Conservation (phyloP, 179 eudicot species). For the Silene vulgaris region DNA sequence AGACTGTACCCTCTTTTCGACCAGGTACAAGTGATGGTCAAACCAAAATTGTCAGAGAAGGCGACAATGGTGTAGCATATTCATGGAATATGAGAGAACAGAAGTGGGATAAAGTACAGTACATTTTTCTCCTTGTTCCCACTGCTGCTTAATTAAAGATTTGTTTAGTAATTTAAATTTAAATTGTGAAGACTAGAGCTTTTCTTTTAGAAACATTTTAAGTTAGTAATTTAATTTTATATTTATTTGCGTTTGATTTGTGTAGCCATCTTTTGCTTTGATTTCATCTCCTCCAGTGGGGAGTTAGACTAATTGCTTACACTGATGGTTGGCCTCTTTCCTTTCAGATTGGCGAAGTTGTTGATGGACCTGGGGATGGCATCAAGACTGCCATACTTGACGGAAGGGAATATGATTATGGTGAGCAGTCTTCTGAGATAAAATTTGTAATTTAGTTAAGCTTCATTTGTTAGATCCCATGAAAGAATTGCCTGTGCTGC, state of each 20-base stretch:
- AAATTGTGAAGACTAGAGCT: neutral
- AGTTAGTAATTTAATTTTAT: neutral
- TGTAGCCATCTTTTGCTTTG: conserved; percentile 2
- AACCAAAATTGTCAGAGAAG: conserved; percentile 89
- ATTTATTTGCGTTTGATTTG: neutral
- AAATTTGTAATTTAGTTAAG: conserved; percentile 5
- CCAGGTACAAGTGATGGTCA: conserved; percentile 92
- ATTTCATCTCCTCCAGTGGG: neutral
- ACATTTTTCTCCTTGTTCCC: neutral
- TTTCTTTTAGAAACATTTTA: neutral
- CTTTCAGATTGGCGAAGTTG: conserved; percentile 88
- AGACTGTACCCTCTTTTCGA: neutral
- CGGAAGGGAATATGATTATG: conserved; percentile 79
- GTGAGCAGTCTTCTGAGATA: conserved; percentile 36
- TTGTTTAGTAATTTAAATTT: neutral
- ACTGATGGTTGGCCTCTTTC: neutral
- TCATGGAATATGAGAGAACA: conserved; percentile 81
- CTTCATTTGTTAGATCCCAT: neutral
- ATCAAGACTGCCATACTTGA: conserved; percentile 56
- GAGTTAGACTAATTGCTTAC: conserved; percentile 8
- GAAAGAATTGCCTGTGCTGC: neutral
- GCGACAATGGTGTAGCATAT: conserved; percentile 97
- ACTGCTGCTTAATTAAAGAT: neutral
- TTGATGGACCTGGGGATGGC: conserved; percentile 91
- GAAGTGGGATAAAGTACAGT: conserved; percentile 86